Evolutionary conservation across 1,139 yeast genomes (phyloP).

Genomic region (Diutina ranongensis): DNA sequence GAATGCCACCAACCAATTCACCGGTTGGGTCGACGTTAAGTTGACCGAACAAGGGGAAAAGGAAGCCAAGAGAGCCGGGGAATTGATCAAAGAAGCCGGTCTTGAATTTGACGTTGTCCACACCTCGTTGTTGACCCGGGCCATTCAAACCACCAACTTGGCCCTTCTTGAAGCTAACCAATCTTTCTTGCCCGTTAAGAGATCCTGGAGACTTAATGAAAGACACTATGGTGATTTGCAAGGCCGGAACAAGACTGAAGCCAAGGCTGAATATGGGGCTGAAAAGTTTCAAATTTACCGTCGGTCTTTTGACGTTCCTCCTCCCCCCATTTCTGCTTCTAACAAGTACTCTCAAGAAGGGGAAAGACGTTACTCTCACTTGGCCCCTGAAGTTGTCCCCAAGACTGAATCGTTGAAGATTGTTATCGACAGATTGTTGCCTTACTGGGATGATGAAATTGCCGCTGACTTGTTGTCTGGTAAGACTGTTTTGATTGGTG

Average conservation of each 20-base stretch:
- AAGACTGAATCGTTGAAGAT: conserved; percentile 89
- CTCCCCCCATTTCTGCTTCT: conserved; percentile 73
- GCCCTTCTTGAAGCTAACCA: conserved; percentile 87
- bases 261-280: conserved; percentile 77
- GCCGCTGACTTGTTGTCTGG: conserved; percentile 75
- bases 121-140: conserved; percentile 90
- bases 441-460: conserved; percentile 95
- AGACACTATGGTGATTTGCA: conserved; percentile 99
- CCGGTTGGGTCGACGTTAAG: conserved; percentile 97
- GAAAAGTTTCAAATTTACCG: conserved; percentile 96
- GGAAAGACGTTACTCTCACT: conserved; percentile 73
- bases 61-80: conserved; percentile 73
- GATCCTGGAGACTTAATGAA: conserved; percentile 97
- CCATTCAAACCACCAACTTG: conserved; percentile 95
- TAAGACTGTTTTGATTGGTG: conserved; percentile 88
- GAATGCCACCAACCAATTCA: conserved; percentile 96
- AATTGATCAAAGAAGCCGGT: conserved; percentile 77
- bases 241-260: conserved; percentile 96
- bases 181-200: conserved; percentile 82
- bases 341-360: conserved; percentile 77
- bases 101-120: conserved; percentile 78
- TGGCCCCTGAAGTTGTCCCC: conserved; percentile 83
- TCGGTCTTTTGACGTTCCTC: conserved; percentile 96
- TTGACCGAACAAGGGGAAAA: conserved; percentile 30
- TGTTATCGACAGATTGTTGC: conserved; percentile 93